Evolutionary conservation across 805 yeast genomes (phyloP).

Genomic region (Pichia kluyveri): DNA sequence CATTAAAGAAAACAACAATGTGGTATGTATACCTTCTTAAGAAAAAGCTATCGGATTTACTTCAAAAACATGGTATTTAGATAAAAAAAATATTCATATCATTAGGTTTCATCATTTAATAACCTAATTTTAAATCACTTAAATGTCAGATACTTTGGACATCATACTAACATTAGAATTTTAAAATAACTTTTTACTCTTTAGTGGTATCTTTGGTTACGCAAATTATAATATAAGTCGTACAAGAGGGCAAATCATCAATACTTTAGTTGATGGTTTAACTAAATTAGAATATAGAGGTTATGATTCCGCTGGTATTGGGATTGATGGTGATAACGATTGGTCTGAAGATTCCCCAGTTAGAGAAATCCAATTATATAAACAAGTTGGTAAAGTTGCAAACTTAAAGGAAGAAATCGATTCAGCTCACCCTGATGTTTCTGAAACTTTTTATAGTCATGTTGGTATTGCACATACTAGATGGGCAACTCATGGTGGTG

Average conservation of each 20-base stretch:
- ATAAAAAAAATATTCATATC: too few relatives aligned
- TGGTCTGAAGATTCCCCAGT: conserved; percentile 26
- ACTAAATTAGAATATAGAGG: conserved; percentile 93
- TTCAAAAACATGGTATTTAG: too few relatives aligned
- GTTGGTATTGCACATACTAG: conserved; percentile 98
- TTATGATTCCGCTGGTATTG: conserved; percentile 94
- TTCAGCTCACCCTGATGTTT: conserved; percentile 40
- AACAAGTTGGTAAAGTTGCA: conserved; percentile 87
- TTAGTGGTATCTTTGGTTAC: conserved; percentile 94
- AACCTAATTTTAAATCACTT: too few relatives aligned
- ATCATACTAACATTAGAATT: neutral
- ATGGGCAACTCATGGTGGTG: conserved; percentile 99
- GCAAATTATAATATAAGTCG: conserved; percentile 90
- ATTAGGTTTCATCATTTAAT: too few relatives aligned
- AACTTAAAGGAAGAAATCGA: conserved; percentile 63
- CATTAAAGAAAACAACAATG: too few relatives aligned
- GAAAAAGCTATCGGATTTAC: too few relatives aligned
- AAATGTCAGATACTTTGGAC: too few relatives aligned
- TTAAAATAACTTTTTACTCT: neutral
- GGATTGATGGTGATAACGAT: conserved; percentile 77
- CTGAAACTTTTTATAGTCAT: conserved; percentile 67
- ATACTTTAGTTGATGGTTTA: conserved; percentile 79
- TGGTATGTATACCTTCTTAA: too few relatives aligned
- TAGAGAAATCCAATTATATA: conserved; percentile 63
- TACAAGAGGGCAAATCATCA: conserved; percentile 86